phyloP scores from a whole-genome alignment of 495 filamentous ascomycete genomes.

The Clohesyomyces aquaticus region DNA sequence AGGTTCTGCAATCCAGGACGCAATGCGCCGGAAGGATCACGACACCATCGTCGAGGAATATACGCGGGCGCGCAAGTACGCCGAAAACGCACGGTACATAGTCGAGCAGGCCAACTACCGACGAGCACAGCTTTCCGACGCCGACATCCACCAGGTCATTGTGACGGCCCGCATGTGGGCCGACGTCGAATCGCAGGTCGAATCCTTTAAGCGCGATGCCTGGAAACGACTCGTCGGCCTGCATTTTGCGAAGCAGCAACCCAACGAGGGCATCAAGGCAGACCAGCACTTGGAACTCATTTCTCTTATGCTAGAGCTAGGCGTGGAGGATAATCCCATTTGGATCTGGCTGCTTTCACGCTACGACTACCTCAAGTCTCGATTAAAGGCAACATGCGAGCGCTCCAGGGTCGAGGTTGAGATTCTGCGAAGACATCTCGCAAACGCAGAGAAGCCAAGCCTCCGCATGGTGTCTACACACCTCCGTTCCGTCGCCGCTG shows the following conservation, averaged over 20 bases:
- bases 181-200: conserved; percentile 82
- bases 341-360: conserved; percentile 91
- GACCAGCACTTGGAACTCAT: conserved; percentile 92
- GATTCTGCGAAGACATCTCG: conserved; percentile 78
- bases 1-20: conserved; percentile 73
- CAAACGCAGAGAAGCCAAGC: conserved; percentile 70
- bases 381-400: conserved; percentile 76
- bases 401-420: conserved; percentile 88
- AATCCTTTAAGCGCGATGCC: conserved; percentile 81
- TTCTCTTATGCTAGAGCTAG: conserved; percentile 81
- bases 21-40: conserved; percentile 87
- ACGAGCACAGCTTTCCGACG: conserved; percentile 62
- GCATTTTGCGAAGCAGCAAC: conserved; percentile 54
- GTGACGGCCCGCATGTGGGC: conserved; percentile 93
- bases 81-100: conserved; percentile 70
- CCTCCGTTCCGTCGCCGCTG: conserved; percentile 64
- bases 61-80: conserved; percentile 70
- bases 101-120: conserved; percentile 57
- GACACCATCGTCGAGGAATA: conserved; percentile 86
- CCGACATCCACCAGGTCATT: conserved; percentile 79
- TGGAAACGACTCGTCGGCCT: conserved; percentile 69
- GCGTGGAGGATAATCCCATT: conserved; percentile 93
- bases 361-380: conserved; percentile 83
- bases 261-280: conserved; percentile 53
- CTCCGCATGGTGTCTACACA: conserved; percentile 69